phyloP scores from a whole-genome alignment of 345 rosid species.

The Pugionium dolabratum region DNA sequence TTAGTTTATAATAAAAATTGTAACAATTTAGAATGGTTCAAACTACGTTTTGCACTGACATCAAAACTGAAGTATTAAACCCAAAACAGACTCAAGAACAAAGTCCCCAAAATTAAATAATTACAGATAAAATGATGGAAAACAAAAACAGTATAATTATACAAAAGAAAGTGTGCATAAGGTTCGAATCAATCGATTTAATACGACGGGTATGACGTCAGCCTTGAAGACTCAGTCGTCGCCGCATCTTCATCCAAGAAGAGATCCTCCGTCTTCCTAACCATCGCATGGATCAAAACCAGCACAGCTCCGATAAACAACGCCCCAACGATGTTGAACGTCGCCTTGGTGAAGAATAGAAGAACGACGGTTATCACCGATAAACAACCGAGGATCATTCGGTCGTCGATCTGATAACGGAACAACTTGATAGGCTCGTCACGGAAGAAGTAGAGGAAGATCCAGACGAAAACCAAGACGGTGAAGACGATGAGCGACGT shows the following conservation, averaged over 20 bases:
- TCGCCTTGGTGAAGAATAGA: constrained; percentile 61
- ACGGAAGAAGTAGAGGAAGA: constrained; percentile 71
- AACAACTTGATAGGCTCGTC: constrained; percentile 68
- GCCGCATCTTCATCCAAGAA: constrained; percentile 60
- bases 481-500: constrained; percentile 71
- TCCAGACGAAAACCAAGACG: constrained; percentile 62
- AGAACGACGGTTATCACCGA: constrained; percentile 56
- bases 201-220: constrained; percentile 37
- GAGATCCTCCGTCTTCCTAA: constrained; percentile 75
- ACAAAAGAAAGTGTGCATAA: constrained; percentile 2
- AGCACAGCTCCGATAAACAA: constrained; percentile 54
- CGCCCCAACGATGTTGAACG: constrained; percentile 57
- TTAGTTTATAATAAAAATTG: too few species aligned
- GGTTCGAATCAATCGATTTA: constrained; percentile 13
- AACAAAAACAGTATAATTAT: constrained; percentile 18
- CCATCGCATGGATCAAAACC: constrained; percentile 58
- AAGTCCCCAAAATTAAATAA: not conserved
- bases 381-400: constrained; percentile 48
- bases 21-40: not conserved
- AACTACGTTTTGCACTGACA: not conserved
- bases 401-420: constrained; percentile 55
- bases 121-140: constrained; percentile 5
- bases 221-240: constrained; percentile 25
- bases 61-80: too few species aligned
- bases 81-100: not conserved